Evolutionary conservation across 2,329 filamentous ascomycete genomes (phyloP), one percentile per base, ranked within the genome.

Genomic region (Pseudocercospora eumusae): DNA sequence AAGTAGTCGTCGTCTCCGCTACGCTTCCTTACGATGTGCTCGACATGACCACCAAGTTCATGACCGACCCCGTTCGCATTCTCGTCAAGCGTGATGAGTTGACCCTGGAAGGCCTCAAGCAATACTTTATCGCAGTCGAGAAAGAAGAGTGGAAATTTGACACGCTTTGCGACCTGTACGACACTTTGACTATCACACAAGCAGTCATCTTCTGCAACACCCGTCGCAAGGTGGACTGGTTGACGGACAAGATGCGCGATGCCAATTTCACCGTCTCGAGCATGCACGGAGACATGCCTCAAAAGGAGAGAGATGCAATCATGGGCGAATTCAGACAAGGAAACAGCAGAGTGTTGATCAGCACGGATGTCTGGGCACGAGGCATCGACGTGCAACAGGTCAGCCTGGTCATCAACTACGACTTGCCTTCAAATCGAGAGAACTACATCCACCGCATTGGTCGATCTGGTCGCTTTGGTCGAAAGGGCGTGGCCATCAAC

Each of bases 81-180:
- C 85, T 98, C 25, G 93, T 98, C 77, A 97, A 98, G 87, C 93
- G 93, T 88, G 95, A 98, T 78, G 95, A 99, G 77, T 81, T 99
- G 82, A 99, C 95, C 1, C 86, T 99, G 56, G 95, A 98, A 80
- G 95, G 95, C 61, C 84, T 99, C 56, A 98, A 98, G 82, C 95
- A 99, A 78, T 99, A 97, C 83, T 99, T 97, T 76, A 98, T 99
- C 72, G 95, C 95, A 1, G 95, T 98, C 20, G 95, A 99, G 79
- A 98, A 97, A 82, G 95, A 99, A 78, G 95, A 98, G 76, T 99
- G 95, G 95, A 99, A 99, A 79, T 96, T 99, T 71, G 95, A 99
- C 77, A 99, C 95, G 2, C 87, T 99, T 4, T 98, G 92, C 78
- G 95, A 99, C 80, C 88, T 99, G 61, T 99, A 99, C 84, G 95